Percentiles rank a stretch among this genome's conserved stretches.
These are phyloP conservation scores for Zostera marina DNA, from an alignment of 116 monocot genomes.

Conservation along the genomic window DNA sequence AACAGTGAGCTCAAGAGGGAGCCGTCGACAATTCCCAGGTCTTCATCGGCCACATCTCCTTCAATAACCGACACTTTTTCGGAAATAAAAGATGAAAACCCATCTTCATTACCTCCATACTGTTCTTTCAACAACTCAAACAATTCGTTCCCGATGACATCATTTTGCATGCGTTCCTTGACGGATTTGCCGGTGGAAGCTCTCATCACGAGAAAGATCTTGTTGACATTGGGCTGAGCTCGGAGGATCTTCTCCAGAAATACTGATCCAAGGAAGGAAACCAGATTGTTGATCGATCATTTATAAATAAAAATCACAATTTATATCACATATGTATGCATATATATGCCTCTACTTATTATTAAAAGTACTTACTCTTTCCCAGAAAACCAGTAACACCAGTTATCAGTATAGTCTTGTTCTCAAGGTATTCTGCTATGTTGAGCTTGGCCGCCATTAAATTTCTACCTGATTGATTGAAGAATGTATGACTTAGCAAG, in stretches of 20 bases:
- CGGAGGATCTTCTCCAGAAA: constrained; percentile 76
- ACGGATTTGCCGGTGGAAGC: constrained; percentile 23
- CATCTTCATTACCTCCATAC: constrained; percentile 10
- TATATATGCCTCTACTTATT: too few species aligned
- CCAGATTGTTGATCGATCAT: too few species aligned
- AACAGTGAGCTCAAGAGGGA: constrained; percentile 19
- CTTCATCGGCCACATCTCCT: constrained; percentile 36
- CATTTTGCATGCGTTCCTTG: constrained; percentile 23
- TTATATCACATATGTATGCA: too few species aligned
- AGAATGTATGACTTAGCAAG: too few species aligned
- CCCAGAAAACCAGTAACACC: too few species aligned
- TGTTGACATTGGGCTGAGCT: constrained; percentile 60
- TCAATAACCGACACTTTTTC: constrained; percentile 34
- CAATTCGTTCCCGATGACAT: constrained; percentile 38
- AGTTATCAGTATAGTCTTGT: too few species aligned
- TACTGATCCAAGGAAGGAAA: too few species aligned
- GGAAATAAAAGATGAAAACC: constrained; percentile 12
- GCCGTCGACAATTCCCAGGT: constrained; percentile 30
- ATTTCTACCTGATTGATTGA: too few species aligned
- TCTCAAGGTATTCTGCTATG: too few species aligned
- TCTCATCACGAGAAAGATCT: constrained; percentile 50
- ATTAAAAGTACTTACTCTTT: too few species aligned
- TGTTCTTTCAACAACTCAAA: constrained; percentile 44
- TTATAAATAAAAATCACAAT: too few species aligned
- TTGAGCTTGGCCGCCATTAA: too few species aligned